Base-by-base conservation (phyloP, 2,329 filamentous ascomycete genomes). In the Cryoendolithus antarcticus region DNA sequence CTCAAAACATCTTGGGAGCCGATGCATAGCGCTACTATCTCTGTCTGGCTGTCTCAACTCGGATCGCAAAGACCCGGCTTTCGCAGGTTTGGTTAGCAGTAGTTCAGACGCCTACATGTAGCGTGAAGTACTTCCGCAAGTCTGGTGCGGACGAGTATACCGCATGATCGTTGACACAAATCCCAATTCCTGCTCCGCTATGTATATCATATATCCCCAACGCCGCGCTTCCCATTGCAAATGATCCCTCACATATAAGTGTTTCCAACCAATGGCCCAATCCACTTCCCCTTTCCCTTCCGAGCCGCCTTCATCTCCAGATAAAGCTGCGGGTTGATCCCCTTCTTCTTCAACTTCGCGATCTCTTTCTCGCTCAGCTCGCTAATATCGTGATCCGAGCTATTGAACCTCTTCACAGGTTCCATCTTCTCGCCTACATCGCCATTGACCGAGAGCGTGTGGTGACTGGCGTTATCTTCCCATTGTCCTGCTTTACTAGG, bases 301-400 rank as follows among this genome's bases (percentile, higher is more conserved):
- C 57, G 56, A 11, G 60, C 62, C 19, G 63, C 61, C 45, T 64
- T 62, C 64, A 69, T 69, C 50, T 69, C 65, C 9, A 62, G 59
- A 43, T 62, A 67, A 35, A 68, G 43, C 7, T 61, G 55, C 9
- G 64, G 65, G 42, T 69, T 66, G 45, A 69, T 63, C 2, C 65
- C 64, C 47, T 67, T 69, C 49, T 65, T 64, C 47, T 56, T 53
- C 49, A 65, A 56, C 45, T 65, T 66, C 41, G 60, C 59, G 32
- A 66, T 50, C 34, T 68, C 60, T 37, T 62, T 57, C 8, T 61
- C 55, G 21, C 55, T 62, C 41, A 66, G 41, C 5, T 45, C 44
- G 40, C 56, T 61, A 8, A 50, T 61, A 39, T 65, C 62, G 33
- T 54, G 60, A 11, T 56, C 54, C 35, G 60, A 64, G 27, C 60